These are phyloP conservation scores for Cenchrus americanus DNA, from an alignment of 176 grass and related monocot species.

Conservation along the genomic window DNA sequence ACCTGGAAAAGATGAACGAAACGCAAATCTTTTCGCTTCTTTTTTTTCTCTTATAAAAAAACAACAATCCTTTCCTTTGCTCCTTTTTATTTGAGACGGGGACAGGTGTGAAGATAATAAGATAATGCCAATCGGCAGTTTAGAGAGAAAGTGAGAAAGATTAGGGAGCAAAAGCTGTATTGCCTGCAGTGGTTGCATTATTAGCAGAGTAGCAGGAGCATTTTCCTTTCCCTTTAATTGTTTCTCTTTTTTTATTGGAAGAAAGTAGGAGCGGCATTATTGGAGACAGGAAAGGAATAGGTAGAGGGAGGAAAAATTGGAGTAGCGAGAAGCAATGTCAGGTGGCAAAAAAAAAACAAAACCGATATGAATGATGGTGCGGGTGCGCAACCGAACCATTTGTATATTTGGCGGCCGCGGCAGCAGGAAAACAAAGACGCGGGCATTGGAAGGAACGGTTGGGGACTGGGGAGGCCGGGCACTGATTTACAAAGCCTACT, in stretches of 20 bases:
- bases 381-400: constrained; percentile 3
- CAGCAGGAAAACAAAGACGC: constrained; percentile 18
- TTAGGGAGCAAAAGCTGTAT: constrained; percentile 25
- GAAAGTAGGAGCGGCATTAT: constrained; percentile 20
- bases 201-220: neutral
- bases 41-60: no score
- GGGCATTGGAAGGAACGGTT: neutral
- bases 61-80: no score
- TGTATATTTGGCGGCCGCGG: neutral
- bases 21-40: neutral
- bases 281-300: constrained; percentile 3
- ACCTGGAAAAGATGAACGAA: neutral
- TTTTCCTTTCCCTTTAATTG: neutral
- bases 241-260: neutral
- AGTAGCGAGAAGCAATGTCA: neutral
- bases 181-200: constrained; percentile 23
- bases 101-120: constrained; percentile 4
- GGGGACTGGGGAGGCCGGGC: neutral
- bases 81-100: neutral
- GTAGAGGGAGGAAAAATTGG: neutral
- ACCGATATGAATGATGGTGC: neutral
- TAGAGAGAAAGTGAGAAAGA: no score
- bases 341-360: neutral
- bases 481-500: no score
- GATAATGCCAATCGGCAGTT: neutral